Percentiles rank a stretch among this genome's conserved stretches.
phyloP scores from a whole-genome alignment of 2,329 filamentous ascomycete species.

The Colletotrichum musae region DNA sequence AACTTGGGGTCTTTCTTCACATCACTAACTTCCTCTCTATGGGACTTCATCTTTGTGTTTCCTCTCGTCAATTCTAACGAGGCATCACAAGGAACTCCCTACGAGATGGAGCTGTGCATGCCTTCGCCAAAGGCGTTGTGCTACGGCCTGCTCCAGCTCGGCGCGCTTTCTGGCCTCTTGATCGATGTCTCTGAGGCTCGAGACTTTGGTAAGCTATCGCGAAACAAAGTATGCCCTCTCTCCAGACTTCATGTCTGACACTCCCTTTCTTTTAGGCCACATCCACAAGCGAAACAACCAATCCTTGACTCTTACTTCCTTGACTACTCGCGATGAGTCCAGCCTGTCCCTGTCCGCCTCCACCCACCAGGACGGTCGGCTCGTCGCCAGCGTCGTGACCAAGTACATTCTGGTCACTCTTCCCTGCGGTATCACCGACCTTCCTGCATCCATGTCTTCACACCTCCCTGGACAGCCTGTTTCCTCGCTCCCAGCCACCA shows the following conservation, averaged over 20 bases:
- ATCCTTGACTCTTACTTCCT: background rate
- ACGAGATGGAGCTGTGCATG: background rate
- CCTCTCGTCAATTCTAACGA: too few species aligned
- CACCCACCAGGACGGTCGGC: background rate
- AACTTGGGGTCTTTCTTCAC: too few species aligned
- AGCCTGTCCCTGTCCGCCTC: background rate
- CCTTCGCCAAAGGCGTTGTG: background rate
- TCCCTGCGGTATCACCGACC: constrained; percentile 1
- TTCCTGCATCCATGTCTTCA: background rate
- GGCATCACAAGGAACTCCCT: too few species aligned
- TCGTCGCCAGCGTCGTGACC: constrained; percentile 21
- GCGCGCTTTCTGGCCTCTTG: background rate
- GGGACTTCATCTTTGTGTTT: too few species aligned
- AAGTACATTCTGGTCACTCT: constrained; percentile 16
- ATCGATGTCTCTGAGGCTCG: constrained; percentile 1
- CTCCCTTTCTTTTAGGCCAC: background rate
- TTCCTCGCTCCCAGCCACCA: background rate
- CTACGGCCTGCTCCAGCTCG: background rate
- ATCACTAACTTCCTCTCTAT: too few species aligned
- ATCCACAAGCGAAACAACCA: background rate
- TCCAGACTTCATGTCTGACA: background rate
- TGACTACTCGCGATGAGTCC: background rate
- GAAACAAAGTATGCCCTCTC: background rate
- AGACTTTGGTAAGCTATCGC: background rate
- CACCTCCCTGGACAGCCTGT: background rate